Conservation (phyloP, 495 filamentous ascomycete species). For the Neurospora sp. region DNA sequence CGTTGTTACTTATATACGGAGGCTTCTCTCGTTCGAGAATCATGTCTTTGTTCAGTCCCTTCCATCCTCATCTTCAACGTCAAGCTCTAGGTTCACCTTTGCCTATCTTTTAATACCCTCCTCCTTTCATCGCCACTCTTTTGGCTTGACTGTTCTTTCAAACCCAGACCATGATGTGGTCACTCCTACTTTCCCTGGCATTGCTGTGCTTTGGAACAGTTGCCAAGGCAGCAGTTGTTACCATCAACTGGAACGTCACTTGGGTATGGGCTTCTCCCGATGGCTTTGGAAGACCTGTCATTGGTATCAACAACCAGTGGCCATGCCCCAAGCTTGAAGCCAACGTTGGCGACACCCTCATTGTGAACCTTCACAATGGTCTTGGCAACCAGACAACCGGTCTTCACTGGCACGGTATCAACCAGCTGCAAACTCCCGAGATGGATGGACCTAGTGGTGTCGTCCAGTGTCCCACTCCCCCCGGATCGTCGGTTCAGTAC, state of each 20-base stretch:
- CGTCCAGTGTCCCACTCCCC: constrained; percentile 61
- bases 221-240: constrained; percentile 24
- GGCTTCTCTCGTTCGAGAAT: neutral
- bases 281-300: constrained; percentile 53
- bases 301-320: constrained; percentile 72
- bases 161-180: constrained; percentile 8
- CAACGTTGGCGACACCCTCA: constrained; percentile 57
- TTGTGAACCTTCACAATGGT: constrained; percentile 62
- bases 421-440: constrained; percentile 53
- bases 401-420: constrained; percentile 76
- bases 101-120: neutral
- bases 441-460: constrained; percentile 69
- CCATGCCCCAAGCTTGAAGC: constrained; percentile 61
- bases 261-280: constrained; percentile 68
- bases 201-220: constrained; percentile 14
- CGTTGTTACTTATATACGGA: neutral
- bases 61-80: neutral
- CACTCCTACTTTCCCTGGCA: constrained; percentile 5
- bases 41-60: neutral
- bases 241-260: constrained; percentile 51
- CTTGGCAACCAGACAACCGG: constrained; percentile 63
- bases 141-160: neutral
- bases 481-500: constrained; percentile 52
- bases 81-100: neutral
- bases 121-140: neutral